These are phyloP conservation scores for Neopestalotiopsis rosae DNA, from an alignment of 2,329 filamentous ascomycete species.

Conservation along the genomic window DNA sequence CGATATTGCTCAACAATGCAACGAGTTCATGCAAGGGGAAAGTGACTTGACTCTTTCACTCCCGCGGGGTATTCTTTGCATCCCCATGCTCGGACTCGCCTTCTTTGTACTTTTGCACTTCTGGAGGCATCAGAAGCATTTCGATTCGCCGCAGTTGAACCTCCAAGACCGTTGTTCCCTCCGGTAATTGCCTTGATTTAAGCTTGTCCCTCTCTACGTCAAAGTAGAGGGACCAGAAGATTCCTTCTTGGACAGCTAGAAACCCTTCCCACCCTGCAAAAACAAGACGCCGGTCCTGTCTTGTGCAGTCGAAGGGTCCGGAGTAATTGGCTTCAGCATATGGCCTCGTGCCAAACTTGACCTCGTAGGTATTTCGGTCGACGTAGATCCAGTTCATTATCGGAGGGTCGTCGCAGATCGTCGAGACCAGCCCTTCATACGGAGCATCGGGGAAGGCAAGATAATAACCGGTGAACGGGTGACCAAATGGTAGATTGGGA, in stretches of 20 bases:
- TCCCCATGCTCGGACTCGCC: background rate
- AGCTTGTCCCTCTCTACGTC: conserved; percentile 50
- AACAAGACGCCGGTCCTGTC: conserved; percentile 54
- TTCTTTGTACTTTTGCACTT: background rate
- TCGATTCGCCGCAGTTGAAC: conserved; percentile 58
- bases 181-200: conserved; percentile 44
- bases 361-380: conserved; percentile 47
- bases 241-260: conserved; percentile 48
- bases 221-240: conserved; percentile 52
- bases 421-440: conserved; percentile 51
- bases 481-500: conserved; percentile 39
- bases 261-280: conserved; percentile 56
- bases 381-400: conserved; percentile 57
- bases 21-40: background rate
- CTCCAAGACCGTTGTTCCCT: conserved; percentile 55
- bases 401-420: conserved; percentile 52
- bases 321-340: conserved; percentile 48
- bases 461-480: conserved; percentile 62
- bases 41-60: background rate
- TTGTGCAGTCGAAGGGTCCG: conserved; percentile 54
- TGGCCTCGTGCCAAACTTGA: conserved; percentile 50
- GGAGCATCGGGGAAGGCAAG: conserved; percentile 57
- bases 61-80: background rate
- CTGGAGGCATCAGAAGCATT: conserved; percentile 32
- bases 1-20: background rate